Percentiles rank a stretch among this genome's conserved stretches.
phyloP scores from a whole-genome alignment of 352 stramenopile genomes.

The Pythium phragmiticola region DNA sequence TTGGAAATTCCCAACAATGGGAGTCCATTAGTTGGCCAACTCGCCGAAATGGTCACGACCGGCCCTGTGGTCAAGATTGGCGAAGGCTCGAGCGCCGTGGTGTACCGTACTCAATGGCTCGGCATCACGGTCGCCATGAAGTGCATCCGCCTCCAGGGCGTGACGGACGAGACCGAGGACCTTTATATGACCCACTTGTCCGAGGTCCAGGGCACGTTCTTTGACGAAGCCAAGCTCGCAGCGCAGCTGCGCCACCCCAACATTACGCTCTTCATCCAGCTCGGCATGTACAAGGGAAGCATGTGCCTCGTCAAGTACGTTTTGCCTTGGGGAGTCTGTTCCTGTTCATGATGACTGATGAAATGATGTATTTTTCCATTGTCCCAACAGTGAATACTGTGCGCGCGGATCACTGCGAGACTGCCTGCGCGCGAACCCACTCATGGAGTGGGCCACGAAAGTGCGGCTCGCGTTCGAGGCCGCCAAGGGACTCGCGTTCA shows the following conservation, averaged over 20 bases:
- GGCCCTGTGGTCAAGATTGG: slow-evolving; percentile 64
- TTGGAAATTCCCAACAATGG: too few relatives aligned
- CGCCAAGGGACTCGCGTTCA: slow-evolving; percentile 72
- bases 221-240: slow-evolving; percentile 62
- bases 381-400: slow-evolving; percentile 52
- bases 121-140: slow-evolving; percentile 80
- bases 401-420: slow-evolving; percentile 59
- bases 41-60: slow-evolving; percentile 63
- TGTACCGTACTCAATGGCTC: slow-evolving; percentile 70
- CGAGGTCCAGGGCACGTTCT: slow-evolving; percentile 59
- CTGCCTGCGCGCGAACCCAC: slow-evolving; percentile 52
- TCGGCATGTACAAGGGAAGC: slow-evolving; percentile 57
- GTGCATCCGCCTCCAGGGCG: slow-evolving; percentile 52
- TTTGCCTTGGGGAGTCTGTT: neutral
- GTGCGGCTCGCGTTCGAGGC: slow-evolving; percentile 66
- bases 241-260: slow-evolving; percentile 68
- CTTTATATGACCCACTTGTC: slow-evolving; percentile 71
- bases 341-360: slow-evolving; percentile 7
- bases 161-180: slow-evolving; percentile 42
- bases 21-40: slow-evolving; percentile 18
- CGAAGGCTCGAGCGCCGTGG: slow-evolving; percentile 58
- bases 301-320: slow-evolving; percentile 77
- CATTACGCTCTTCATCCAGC: slow-evolving; percentile 76
- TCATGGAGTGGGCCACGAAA: slow-evolving; percentile 70
- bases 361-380: slow-evolving; percentile 19